Evolutionary conservation across 805 yeast species (phyloP).

Genomic region (Teunomyces cretensis): DNA sequence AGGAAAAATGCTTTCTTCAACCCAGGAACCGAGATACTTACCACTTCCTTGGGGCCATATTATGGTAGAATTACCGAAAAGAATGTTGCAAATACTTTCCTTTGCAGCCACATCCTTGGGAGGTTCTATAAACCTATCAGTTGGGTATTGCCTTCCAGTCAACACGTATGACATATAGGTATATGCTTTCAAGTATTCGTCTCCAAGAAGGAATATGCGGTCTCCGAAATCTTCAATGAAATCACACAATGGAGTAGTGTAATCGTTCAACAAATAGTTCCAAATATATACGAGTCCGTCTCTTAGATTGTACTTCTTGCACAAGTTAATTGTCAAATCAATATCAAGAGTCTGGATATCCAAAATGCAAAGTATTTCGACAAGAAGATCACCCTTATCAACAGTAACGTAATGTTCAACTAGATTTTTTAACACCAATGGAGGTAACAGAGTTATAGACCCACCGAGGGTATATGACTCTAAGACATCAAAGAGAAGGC

Average conservation of each 20-base stretch:
- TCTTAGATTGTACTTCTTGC: conserved; percentile 53
- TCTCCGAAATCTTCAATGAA: conserved; percentile 41
- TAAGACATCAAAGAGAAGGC: conserved; percentile 50
- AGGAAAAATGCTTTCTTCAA: conserved; percentile 48
- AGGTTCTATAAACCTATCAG: conserved; percentile 48
- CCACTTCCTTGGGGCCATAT: conserved; percentile 34
- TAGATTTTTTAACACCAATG: conserved; percentile 60
- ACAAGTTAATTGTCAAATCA: conserved; percentile 67
- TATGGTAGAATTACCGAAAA: conserved; percentile 58
- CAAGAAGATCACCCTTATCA: conserved; percentile 50
- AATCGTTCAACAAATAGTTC: conserved; percentile 70
- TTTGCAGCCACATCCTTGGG: conserved; percentile 44
- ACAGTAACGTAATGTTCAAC: conserved; percentile 48
- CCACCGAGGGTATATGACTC: conserved; percentile 52
- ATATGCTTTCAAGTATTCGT: conserved; percentile 18
- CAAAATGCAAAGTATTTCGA: conserved; percentile 66
- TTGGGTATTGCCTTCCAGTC: conserved; percentile 82
- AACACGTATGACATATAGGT: conserved; percentile 67
- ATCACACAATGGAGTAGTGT: conserved; percentile 65
- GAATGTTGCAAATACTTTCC: conserved; percentile 48
- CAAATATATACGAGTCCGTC: conserved; percentile 72
- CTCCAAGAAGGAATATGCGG: conserved; percentile 7
- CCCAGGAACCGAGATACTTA: background rate
- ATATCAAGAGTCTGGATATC: conserved; percentile 72
- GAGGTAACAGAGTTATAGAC: conserved; percentile 53